Evolutionary conservation across 108 stramenopile genomes (phyloP), one percentile per base, ranked within the genome.

Genomic region (Stephanodiscus triporus): DNA sequence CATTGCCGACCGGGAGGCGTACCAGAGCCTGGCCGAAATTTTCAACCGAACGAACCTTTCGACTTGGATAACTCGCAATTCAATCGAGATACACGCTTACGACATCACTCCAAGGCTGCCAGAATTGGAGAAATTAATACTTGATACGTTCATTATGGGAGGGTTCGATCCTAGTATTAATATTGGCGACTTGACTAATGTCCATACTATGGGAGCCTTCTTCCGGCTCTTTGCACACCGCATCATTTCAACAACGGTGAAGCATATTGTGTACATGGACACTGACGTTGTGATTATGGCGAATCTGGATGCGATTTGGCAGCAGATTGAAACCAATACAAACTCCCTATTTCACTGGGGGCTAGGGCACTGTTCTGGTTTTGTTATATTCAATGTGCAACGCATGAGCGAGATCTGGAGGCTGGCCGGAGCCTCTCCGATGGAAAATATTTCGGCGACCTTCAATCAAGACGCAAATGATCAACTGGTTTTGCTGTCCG

Each of bases 231-330:
- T 75, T 67, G 47, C 74, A 68, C 47, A 50, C 19, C 17, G 37
- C 26, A 5, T 54, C 30, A 29, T 70, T 38, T 57, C 32, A 32
- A 3, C 24, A 26, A 36, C 13, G 2, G 34, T 63, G 5, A 47
- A 63, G 11, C 51, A 55, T 37, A 19, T 77, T 16, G 16, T 71
- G 14, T 77, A 77, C 43, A 14, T 77, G 16, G 76, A 77, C 36
- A 53, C 70, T 5, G 76, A 77, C 55, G 67, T 58, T 14, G 45
- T 77, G 26, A 23, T 77, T 37, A 43, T 71, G 68, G 70, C 76
- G 6, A 68, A 68, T 20, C 10, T 77, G 9, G 60, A 71, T 19
- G 26, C 55, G 17, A 4, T 70, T 11, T 70, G 60, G 47, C 9
- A 51, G 14, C 17, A 68, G 14, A 30, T 37, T 4, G 40, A 23